Percentiles rank a stretch among this genome's conserved stretches.
Conservation (phyloP, 2,329 filamentous ascomycete species). For the Trichoderma gracile region DNA sequence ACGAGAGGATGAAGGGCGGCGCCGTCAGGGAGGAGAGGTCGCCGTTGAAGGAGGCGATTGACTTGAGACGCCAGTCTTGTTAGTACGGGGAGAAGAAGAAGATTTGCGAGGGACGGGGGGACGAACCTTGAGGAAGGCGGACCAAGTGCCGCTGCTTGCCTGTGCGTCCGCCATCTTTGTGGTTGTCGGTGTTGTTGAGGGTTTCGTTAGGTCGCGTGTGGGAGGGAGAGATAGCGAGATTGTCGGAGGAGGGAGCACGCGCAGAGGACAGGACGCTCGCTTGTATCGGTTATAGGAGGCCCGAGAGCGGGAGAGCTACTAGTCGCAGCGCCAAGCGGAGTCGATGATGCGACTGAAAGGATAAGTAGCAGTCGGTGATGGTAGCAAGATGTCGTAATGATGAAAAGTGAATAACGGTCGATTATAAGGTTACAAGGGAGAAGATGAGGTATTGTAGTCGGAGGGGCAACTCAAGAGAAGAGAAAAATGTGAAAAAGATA, state of each 20-base stretch:
- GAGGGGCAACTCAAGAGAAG: not conserved
- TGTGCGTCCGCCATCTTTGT: constrained; percentile 40
- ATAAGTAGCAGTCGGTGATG: not conserved
- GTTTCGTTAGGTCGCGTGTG: not conserved
- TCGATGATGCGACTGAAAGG: constrained; percentile 6
- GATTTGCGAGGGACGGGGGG: no score
- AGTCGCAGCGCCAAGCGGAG: not conserved
- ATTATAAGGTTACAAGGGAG: no score
- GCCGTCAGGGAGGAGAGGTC: constrained; percentile 79
- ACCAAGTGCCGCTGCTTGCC: constrained; percentile 51
- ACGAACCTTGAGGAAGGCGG: constrained; percentile 53
- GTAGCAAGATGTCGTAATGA: not conserved
- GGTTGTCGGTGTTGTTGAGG: not conserved
- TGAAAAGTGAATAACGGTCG: no score
- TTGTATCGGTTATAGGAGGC: not conserved
- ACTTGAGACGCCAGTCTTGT: constrained; percentile 39
- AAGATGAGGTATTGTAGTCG: no score
- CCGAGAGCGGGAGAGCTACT: not conserved
- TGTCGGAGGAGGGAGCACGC: not conserved
- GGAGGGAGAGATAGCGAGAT: not conserved
- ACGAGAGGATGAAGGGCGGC: constrained; percentile 78
- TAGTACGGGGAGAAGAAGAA: not conserved
- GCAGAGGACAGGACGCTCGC: not conserved
- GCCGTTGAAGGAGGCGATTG: constrained; percentile 79
- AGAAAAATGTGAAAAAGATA: not conserved